Conservation (phyloP, 352 stramenopile species). For the Globisporangium spinosum region DNA sequence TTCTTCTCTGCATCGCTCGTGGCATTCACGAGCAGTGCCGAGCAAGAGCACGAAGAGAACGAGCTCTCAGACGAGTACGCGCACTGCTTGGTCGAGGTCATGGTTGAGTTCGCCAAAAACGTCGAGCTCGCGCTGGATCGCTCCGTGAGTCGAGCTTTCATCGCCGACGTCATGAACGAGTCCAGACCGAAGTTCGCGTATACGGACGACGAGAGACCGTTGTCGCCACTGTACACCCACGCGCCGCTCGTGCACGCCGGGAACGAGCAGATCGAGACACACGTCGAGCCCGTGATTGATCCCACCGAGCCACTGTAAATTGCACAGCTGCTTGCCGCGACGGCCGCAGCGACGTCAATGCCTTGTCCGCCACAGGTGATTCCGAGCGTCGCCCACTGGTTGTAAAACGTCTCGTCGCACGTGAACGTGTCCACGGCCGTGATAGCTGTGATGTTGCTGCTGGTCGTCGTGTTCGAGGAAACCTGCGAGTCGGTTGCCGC, state of each 20-base stretch:
- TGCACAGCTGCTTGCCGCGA: conserved; percentile 50
- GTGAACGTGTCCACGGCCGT: conserved; percentile 38
- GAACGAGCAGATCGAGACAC: conserved; percentile 79
- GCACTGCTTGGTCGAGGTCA: conserved; percentile 58
- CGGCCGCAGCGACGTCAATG: conserved; percentile 51
- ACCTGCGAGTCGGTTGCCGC: not conserved
- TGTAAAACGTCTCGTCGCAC: conserved; percentile 82
- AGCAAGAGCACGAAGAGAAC: conserved; percentile 69
- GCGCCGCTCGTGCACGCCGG: conserved; percentile 49
- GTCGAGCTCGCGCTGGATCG: conserved; percentile 39
- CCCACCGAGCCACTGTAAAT: conserved; percentile 76
- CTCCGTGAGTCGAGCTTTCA: conserved; percentile 36
- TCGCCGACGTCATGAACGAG: conserved; percentile 45
- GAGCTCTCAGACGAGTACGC: conserved; percentile 56
- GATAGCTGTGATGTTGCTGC: conserved; percentile 17
- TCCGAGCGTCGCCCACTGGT: conserved; percentile 59
- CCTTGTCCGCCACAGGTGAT: conserved; percentile 48
- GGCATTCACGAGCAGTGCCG: conserved; percentile 44
- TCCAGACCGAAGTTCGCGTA: conserved; percentile 54
- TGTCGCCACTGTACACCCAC: conserved; percentile 60
- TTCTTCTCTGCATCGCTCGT: conserved; percentile 59
- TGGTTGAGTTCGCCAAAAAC: conserved; percentile 58
- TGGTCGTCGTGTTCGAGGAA: conserved; percentile 12
- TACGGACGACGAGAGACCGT: conserved; percentile 64
- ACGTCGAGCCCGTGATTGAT: conserved; percentile 44